A percentile compares a stretch with the other conserved stretches of the same genome.
phyloP scores from a whole-genome alignment of 129 eudicot species.

The Gnaphalium uliginosum region DNA sequence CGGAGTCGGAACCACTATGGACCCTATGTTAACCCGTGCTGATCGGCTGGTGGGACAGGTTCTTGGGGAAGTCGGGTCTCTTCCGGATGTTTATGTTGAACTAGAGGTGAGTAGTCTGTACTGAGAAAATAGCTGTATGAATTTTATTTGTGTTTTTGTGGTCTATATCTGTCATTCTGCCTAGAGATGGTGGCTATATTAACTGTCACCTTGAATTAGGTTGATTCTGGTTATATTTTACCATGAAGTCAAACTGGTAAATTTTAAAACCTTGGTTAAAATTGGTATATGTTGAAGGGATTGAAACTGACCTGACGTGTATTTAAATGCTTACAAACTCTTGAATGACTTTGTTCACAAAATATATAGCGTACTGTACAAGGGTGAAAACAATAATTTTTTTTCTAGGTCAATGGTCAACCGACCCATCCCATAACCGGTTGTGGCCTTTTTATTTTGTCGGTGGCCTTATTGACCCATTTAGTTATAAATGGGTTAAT shows the following conservation, averaged over 20 bases:
- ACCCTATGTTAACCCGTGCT: conserved; percentile 97
- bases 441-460: too few species aligned
- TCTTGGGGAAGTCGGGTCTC: conserved; percentile 97
- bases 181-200: neutral
- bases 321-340: neutral
- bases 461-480: too few species aligned
- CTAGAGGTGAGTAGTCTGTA: conserved; percentile 64
- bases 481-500: too few species aligned
- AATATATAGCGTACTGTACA: too few species aligned
- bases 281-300: neutral
- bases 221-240: neutral
- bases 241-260: neutral
- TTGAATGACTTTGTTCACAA: neutral
- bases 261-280: neutral
- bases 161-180: neutral
- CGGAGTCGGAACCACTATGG: conserved; percentile 99
- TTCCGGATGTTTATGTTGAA: conserved; percentile 92
- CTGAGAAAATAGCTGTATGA: neutral
- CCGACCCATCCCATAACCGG: too few species aligned
- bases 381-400: too few species aligned
- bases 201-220: neutral
- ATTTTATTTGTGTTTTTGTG: neutral
- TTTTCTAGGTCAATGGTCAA: too few species aligned
- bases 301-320: neutral
- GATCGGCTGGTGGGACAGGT: conserved; percentile 98